A percentile compares a stretch with the other conserved stretches of the same genome.
Evolutionary conservation across 2,329 filamentous ascomycete genomes (phyloP).

Genomic region (Exutisphaerella laricina): DNA sequence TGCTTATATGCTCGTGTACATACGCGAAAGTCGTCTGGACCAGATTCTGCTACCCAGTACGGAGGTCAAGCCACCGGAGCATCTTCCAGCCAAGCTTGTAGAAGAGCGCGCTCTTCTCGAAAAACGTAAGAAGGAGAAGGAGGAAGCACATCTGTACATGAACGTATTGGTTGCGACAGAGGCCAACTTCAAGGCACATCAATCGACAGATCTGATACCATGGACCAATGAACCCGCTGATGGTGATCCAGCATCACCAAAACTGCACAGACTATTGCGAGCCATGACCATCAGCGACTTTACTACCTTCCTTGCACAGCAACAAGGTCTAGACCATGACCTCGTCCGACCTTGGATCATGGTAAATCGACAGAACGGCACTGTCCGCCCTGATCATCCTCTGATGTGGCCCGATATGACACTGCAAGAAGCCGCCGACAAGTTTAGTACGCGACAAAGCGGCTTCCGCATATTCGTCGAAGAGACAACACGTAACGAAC

Average conservation of each 20-base stretch:
- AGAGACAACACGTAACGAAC: slow-evolving; percentile 60
- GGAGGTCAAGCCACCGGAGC: slow-evolving; percentile 71
- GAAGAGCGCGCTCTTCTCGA: slow-evolving; percentile 76
- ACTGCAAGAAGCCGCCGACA: slow-evolving; percentile 58
- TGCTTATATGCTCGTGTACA: slow-evolving; percentile 98
- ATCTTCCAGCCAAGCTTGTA: slow-evolving; percentile 71
- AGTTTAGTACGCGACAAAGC: slow-evolving; percentile 62
- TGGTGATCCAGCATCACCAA: slow-evolving; percentile 68
- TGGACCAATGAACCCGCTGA: slow-evolving; percentile 53
- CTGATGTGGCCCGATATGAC: slow-evolving; percentile 70
- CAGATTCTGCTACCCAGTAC: slow-evolving; percentile 70
- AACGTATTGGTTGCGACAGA: slow-evolving; percentile 76
- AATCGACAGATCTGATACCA: slow-evolving; percentile 71
- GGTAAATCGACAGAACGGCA: slow-evolving; percentile 98
- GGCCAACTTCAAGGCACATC: slow-evolving; percentile 71
- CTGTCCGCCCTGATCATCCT: slow-evolving; percentile 81
- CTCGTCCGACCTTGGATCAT: slow-evolving; percentile 86
- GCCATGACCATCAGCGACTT: slow-evolving; percentile 74
- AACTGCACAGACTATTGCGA: slow-evolving; percentile 65
- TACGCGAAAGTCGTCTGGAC: slow-evolving; percentile 80
- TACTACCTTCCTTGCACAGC: slow-evolving; percentile 61
- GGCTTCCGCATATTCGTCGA: slow-evolving; percentile 83
- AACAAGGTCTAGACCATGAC: slow-evolving; percentile 62
- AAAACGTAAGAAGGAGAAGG: slow-evolving; percentile 75
- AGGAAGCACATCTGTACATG: slow-evolving; percentile 92